Conservation (phyloP, 2,329 filamentous ascomycete species). For the Colletotrichum lindemuthianum region DNA sequence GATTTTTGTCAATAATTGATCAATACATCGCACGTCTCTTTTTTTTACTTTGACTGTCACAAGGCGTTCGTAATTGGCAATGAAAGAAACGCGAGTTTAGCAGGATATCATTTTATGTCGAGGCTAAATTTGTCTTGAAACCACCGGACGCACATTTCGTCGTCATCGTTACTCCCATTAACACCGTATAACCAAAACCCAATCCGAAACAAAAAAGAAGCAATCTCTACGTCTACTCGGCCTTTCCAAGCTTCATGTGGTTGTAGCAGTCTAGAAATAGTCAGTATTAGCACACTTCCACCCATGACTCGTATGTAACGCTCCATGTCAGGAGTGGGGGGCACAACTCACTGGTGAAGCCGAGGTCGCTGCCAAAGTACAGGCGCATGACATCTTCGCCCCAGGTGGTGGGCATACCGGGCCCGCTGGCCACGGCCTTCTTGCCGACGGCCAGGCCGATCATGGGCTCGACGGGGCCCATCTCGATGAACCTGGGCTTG, state of each 20-base stretch:
- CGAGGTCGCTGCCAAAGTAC: conserved; percentile 77
- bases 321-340: not conserved
- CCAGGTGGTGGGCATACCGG: conserved; percentile 63
- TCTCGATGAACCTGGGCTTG: conserved; percentile 57
- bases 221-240: not conserved
- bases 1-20: not conserved
- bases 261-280: conserved; percentile 63
- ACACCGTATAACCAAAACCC: conserved; percentile 16
- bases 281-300: conserved; percentile 34
- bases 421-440: conserved; percentile 72
- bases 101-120: no score
- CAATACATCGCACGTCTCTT: not conserved
- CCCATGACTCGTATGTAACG: no score
- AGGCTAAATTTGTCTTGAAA: conserved; percentile 13
- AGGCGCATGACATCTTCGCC: conserved; percentile 71
- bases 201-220: not conserved
- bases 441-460: conserved; percentile 79
- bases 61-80: no score
- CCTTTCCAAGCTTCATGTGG: conserved; percentile 56
- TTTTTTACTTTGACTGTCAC: not conserved
- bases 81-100: no score
- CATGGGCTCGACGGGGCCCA: conserved; percentile 68
- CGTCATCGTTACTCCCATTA: conserved; percentile 23
- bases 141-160: conserved; percentile 13
- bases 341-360: conserved; percentile 65